Evolutionary conservation across 495 filamentous ascomycete species (phyloP).

Genomic region (Penicillium malachiteum): DNA sequence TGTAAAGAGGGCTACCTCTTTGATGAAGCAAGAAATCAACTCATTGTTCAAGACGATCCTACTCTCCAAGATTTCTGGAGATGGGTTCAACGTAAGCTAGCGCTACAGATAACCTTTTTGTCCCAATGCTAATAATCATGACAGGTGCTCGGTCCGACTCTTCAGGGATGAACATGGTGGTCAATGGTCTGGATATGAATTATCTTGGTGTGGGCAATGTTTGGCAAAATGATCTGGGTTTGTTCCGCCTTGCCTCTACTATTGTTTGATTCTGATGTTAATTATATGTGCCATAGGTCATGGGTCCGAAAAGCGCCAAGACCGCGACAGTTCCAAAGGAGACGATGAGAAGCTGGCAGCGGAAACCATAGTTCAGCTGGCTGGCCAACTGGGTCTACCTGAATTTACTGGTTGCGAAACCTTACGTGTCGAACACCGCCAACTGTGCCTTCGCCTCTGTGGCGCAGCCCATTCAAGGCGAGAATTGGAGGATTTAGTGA

Average conservation of each 20-base stretch:
- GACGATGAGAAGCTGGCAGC: slow-evolving; percentile 36
- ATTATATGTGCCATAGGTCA: slow-evolving; percentile 32
- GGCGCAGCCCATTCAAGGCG: slow-evolving; percentile 64
- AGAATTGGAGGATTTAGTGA: slow-evolving; percentile 61
- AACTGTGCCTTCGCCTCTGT: slow-evolving; percentile 76
- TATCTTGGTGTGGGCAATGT: slow-evolving; percentile 80
- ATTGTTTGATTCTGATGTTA: background rate
- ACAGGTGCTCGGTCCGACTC: slow-evolving; percentile 66
- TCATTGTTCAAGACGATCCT: slow-evolving; percentile 68
- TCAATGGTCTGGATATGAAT: slow-evolving; percentile 72
- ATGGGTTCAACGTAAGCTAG: slow-evolving; percentile 65
- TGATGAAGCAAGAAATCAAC: slow-evolving; percentile 64
- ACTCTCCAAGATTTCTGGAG: slow-evolving; percentile 75
- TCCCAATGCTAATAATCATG: slow-evolving; percentile 16
- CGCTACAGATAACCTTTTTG: no score
- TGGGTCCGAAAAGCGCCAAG: slow-evolving; percentile 23
- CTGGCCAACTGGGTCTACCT: slow-evolving; percentile 45
- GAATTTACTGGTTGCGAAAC: slow-evolving; percentile 56
- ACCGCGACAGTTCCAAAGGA: slow-evolving; percentile 25
- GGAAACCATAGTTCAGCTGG: slow-evolving; percentile 53
- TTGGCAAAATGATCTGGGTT: slow-evolving; percentile 76
- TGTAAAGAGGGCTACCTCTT: slow-evolving; percentile 79
- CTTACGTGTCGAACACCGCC: slow-evolving; percentile 67
- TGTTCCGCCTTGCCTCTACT: slow-evolving; percentile 5
- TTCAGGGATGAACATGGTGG: slow-evolving; percentile 67